Evolutionary conservation across 805 yeast genomes (phyloP), one percentile per base, ranked within the genome.

Genomic region (Saccharomycopsis javanensis): DNA sequence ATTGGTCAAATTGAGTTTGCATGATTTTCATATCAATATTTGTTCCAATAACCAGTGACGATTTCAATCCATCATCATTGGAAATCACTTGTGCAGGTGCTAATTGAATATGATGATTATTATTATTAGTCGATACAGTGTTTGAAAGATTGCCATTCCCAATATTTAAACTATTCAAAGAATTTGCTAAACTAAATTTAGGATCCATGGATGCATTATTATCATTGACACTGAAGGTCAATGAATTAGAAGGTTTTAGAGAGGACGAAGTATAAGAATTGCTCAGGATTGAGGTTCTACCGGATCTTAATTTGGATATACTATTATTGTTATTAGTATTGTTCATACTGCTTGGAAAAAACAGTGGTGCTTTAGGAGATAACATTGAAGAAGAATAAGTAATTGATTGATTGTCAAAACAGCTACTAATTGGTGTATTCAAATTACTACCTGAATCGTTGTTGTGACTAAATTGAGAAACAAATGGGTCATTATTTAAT

Each of bases 371-470:
- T 20, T 42, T 42, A 15, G 48, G 48, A 20, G 48, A 42, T 42
- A 42, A 20, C 48, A 42, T 42, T 8, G 48, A 42, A 8, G 48
- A 42, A 23, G 48, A 42, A 11, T 42, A 42, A 20, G 48, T 42
- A 20, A 42, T 42, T 42, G 48, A 42, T 42, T 42, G 48, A 42
- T 42, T 42, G 23, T 42, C 48, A 20, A 42, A 42, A 42, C 48
- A 42, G 23, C 48, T 42, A 7, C 48, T 42, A 11, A 42, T 42
- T 42, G 48, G 48, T 11, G 48, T 42, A 42, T 42, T 42, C 28
- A 42, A 20, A 20, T 42, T 42, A 42, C 48, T 42, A 42, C n/a
- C 28, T 10, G 48, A 42, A 42, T 42, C 48, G 13, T 42, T 20
- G 5, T n/a, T 11, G 10, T 42, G 48, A 8, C 6, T 42, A 20